Evolutionary conservation across 768 basidiomycete species (phyloP).

Genomic region (Coprinopsis marcescibilis): DNA sequence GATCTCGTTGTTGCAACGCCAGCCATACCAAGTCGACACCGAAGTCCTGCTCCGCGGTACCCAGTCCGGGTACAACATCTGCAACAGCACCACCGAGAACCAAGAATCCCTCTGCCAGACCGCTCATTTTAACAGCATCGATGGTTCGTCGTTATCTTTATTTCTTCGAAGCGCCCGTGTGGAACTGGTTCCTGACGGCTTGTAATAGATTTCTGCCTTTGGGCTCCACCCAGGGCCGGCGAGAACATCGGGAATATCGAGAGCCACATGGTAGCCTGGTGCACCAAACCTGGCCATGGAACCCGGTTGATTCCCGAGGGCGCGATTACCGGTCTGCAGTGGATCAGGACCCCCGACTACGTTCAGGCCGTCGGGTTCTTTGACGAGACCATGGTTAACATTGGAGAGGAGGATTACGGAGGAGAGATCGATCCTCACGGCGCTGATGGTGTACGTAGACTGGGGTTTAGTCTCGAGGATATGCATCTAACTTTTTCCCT

Average conservation of each 20-base stretch:
- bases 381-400: constrained; percentile 50
- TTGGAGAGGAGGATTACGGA: constrained; percentile 46
- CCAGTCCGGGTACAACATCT: constrained; percentile 61
- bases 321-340: constrained; percentile 59
- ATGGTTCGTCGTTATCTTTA: constrained; percentile 20
- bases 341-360: constrained; percentile 54
- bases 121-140: constrained; percentile 44
- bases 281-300: constrained; percentile 64
- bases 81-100: constrained; percentile 61
- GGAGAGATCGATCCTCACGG: constrained; percentile 72
- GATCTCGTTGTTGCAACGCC: neutral
- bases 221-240: constrained; percentile 49
- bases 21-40: constrained; percentile 27
- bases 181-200: neutral
- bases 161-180: neutral
- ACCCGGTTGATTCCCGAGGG: constrained; percentile 69
- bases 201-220: constrained; percentile 59
- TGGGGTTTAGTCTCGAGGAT: neutral
- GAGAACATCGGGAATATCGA: constrained; percentile 60
- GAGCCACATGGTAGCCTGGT: constrained; percentile 70
- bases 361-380: constrained; percentile 57
- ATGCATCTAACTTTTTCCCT: constrained; percentile 42
- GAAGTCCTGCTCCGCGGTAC: constrained; percentile 27
- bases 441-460: constrained; percentile 28
- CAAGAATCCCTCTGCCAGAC: constrained; percentile 60